Conservation (phyloP, 495 filamentous ascomycete species). For the Penicillium subrubescens region DNA sequence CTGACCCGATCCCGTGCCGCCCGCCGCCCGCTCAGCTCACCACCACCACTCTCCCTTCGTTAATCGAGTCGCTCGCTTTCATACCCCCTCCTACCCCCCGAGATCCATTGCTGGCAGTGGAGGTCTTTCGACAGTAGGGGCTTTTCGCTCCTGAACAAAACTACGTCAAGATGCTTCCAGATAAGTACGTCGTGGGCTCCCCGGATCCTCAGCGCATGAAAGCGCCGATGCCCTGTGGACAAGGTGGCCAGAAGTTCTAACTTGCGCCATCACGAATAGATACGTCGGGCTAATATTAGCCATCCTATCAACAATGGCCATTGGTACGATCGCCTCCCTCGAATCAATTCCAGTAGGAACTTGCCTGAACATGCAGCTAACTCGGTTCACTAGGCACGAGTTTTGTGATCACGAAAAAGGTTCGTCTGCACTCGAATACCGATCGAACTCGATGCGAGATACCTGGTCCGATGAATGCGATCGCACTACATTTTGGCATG, state of each 20-base stretch:
- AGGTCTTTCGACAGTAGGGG: constrained; percentile 41
- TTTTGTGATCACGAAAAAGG: constrained; percentile 94
- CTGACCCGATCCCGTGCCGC: constrained; percentile 3
- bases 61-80: constrained; percentile 25
- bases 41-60: constrained; percentile 15
- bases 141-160: constrained; percentile 43
- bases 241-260: constrained; percentile 36
- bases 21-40: constrained; percentile 8
- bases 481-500: background rate
- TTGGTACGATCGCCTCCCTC: constrained; percentile 61
- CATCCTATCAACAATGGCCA: constrained; percentile 89
- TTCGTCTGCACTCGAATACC: constrained; percentile 41
- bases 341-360: background rate
- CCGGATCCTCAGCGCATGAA: background rate
- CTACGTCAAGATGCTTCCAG: constrained; percentile 68
- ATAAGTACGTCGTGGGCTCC: constrained; percentile 62
- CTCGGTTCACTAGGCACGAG: constrained; percentile 64
- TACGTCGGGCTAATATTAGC: constrained; percentile 89
- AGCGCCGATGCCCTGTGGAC: constrained; percentile 10
- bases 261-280: constrained; percentile 51
- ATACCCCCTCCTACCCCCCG: background rate
- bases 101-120: constrained; percentile 38
- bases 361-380: constrained; percentile 16
- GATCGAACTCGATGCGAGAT: constrained; percentile 3
- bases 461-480: background rate